Conservation (phyloP, 495 filamentous ascomycete species). For the Penicillium samsonianum region DNA sequence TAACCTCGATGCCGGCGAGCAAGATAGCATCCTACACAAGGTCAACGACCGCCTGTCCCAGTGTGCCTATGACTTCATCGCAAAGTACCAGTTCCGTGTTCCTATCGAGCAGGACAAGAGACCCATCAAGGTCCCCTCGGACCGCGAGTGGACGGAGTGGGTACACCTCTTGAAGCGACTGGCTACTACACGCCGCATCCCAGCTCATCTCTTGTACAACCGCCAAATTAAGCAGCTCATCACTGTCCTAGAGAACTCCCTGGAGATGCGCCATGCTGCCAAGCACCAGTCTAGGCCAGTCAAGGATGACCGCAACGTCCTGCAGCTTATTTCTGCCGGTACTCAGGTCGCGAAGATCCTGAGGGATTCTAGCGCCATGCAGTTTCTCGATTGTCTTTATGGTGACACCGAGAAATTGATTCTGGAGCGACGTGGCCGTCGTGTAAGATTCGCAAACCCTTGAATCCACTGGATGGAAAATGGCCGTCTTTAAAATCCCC, state of each 20-base stretch:
- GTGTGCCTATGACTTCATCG: constrained; percentile 86
- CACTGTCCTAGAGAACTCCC: constrained; percentile 77
- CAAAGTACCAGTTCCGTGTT: constrained; percentile 86
- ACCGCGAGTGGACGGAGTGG: constrained; percentile 92
- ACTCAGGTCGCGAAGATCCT: constrained; percentile 86
- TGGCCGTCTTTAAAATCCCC: constrained; percentile 4
- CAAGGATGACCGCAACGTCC: constrained; percentile 87
- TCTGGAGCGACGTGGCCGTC: constrained; percentile 56
- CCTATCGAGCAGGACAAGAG: constrained; percentile 78
- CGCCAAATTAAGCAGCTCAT: constrained; percentile 88
- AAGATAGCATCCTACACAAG: constrained; percentile 73
- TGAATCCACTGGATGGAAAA: constrained; percentile 32
- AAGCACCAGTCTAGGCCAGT: constrained; percentile 80
- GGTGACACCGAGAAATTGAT: constrained; percentile 72
- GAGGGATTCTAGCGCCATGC: constrained; percentile 79
- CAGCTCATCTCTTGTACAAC: constrained; percentile 79
- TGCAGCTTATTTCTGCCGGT: constrained; percentile 82
- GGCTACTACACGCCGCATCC: constrained; percentile 82
- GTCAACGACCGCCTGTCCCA: constrained; percentile 83
- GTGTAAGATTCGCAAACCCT: constrained; percentile 48
- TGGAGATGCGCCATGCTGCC: constrained; percentile 82
- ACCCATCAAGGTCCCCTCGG: constrained; percentile 72
- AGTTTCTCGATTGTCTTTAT: constrained; percentile 73
- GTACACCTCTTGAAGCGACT: constrained; percentile 83
- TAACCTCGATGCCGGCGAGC: constrained; percentile 78